A percentile compares a stretch with the other conserved stretches of the same genome.
Evolutionary conservation across 75 land plant species (phyloP).

Genomic region (Cupressus sempervirens): DNA sequence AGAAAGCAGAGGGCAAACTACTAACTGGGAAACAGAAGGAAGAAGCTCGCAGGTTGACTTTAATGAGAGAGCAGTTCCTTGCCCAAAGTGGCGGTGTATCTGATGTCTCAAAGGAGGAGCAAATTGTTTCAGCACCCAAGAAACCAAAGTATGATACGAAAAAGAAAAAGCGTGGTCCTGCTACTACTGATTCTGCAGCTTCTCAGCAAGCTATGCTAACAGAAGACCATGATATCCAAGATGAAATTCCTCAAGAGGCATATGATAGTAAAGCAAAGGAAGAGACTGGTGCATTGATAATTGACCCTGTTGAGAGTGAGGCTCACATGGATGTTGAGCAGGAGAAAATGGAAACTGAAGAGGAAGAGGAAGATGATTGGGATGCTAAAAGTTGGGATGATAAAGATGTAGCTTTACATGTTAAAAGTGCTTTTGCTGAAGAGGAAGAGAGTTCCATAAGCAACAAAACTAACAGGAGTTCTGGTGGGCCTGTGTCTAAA

Average conservation of each 20-base stretch:
- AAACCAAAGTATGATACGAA: constrained; percentile 70
- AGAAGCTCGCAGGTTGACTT: constrained; percentile 59
- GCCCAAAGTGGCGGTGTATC: constrained; percentile 34
- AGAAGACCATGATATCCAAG: constrained; percentile 5
- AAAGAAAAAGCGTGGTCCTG: constrained; percentile 48
- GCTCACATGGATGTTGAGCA: constrained; percentile 16
- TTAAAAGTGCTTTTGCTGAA: constrained; percentile 76
- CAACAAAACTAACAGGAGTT: constrained; percentile 23
- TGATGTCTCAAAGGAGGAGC: constrained; percentile 21
- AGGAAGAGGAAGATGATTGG: constrained; percentile 92
- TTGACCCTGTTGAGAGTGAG: constrained; percentile 14
- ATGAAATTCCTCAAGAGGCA: constrained; percentile 24
- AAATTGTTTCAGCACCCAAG: constrained; percentile 34
- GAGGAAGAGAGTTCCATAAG: constrained; percentile 50
- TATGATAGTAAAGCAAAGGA: constrained; percentile 22
- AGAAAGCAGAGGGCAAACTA: constrained; percentile 79
- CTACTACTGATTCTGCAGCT: constrained; percentile 29
- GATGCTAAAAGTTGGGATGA: constrained; percentile 98
- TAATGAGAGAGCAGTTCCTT: constrained; percentile 82
- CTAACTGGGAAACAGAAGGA: constrained; percentile 91
- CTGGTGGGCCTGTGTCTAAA: constrained; percentile 15
- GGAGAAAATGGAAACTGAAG: constrained; percentile 32
- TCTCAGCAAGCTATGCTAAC: constrained; percentile 24
- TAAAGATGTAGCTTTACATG: constrained; percentile 55
- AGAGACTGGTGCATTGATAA: constrained; percentile 17